These are phyloP conservation scores for Diplogelasinospora grovesii DNA, from an alignment of 495 filamentous ascomycete species.

Conservation along the genomic window DNA sequence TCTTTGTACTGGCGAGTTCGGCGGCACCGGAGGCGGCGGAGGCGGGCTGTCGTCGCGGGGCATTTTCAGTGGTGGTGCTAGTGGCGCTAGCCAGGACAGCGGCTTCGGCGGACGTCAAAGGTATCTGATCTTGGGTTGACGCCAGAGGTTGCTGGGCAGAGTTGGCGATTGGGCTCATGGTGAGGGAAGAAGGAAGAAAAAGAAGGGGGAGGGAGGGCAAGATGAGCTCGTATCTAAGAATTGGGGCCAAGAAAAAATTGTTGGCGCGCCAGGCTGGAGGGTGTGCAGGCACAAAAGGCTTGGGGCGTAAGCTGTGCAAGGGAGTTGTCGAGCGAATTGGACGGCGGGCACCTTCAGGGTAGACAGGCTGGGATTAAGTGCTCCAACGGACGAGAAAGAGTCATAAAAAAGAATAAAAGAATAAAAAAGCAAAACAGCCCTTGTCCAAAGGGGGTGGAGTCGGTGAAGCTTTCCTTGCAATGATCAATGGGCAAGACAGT, in stretches of 20 bases:
- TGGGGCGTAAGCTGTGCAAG: conserved; percentile 5
- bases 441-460: too few relatives aligned
- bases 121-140: conserved; percentile 14
- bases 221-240: conserved; percentile 27
- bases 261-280: conserved; percentile 9
- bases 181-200: conserved; percentile 36
- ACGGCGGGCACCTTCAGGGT: too few relatives aligned
- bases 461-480: too few relatives aligned
- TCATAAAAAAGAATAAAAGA: not conserved
- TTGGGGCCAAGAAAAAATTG: conserved; percentile 14
- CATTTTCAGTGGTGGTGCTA: conserved; percentile 37
- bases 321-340: conserved; percentile 1
- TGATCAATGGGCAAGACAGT: too few relatives aligned
- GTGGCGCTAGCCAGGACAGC: conserved; percentile 20
- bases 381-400: too few relatives aligned
- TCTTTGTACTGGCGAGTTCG: conserved; percentile 92
- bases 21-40: conserved; percentile 64
- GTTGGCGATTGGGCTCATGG: conserved; percentile 49
- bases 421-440: not conserved
- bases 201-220: conserved; percentile 17
- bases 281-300: conserved; percentile 1
- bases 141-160: conserved; percentile 20
- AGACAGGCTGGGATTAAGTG: too few relatives aligned
- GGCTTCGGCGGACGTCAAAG: conserved; percentile 14
- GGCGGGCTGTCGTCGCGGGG: conserved; percentile 52